These are phyloP conservation scores for Lophiostoma macrostomum DNA, from an alignment of 495 filamentous ascomycete species.

Conservation along the genomic window DNA sequence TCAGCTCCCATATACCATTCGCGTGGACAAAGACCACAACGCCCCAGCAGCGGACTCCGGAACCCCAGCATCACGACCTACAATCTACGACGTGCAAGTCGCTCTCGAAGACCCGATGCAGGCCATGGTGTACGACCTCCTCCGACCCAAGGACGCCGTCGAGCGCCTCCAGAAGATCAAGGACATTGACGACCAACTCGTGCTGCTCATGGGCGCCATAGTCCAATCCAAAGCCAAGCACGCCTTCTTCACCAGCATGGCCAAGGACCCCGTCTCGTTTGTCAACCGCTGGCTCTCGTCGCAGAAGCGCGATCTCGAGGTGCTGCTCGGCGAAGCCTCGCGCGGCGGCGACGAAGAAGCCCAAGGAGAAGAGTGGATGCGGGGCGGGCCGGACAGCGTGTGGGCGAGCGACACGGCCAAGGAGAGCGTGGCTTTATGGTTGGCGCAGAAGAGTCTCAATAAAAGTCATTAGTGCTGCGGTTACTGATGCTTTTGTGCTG, in stretches of 20 bases:
- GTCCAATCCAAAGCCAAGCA: constrained; percentile 79
- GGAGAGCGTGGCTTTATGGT: constrained; percentile 37
- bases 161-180: constrained; percentile 67
- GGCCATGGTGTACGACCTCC: constrained; percentile 61
- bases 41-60: constrained; percentile 47
- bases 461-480: constrained; percentile 7
- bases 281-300: constrained; percentile 78
- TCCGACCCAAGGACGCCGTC: constrained; percentile 53
- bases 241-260: constrained; percentile 71
- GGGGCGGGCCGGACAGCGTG: constrained; percentile 53
- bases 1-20: constrained; percentile 86
- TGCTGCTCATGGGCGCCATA: constrained; percentile 72
- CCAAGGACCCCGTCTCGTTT: constrained; percentile 77
- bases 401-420: constrained; percentile 47
- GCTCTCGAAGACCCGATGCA: constrained; percentile 79
- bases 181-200: constrained; percentile 76
- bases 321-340: constrained; percentile 72
- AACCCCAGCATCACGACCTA: constrained; percentile 39
- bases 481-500: too few relatives aligned
- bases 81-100: constrained; percentile 85
- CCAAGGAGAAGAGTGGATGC: constrained; percentile 55
- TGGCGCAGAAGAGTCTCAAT: constrained; percentile 27
- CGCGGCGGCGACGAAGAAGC: constrained; percentile 58
- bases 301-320: constrained; percentile 86
- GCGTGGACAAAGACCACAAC: constrained; percentile 77